Evolutionary conservation across 345 rosid species (phyloP), one percentile per base, ranked within the genome.

Genomic region (Isatis tinctoria): DNA sequence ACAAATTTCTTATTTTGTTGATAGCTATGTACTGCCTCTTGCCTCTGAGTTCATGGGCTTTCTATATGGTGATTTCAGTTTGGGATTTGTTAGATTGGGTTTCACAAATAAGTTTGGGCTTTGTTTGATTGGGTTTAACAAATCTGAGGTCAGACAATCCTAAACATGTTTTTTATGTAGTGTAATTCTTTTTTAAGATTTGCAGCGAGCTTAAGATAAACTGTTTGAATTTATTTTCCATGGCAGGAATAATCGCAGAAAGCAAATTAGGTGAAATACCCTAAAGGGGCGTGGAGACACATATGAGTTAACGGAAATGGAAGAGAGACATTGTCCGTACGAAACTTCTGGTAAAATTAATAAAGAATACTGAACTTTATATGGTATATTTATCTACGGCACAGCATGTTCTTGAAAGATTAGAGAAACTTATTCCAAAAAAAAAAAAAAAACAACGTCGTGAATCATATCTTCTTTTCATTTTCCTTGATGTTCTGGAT

Each of bases 61-160:
- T 27, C 40, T 65, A 6, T 27, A 59, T 57, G 77, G 39, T 16
- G 36, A 71, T 48, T 65, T 66, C 54, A 49, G 72, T 60, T 49
- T 72, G 81, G 81, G 73, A 44, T 77, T 33, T 57, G 49, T 58
- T 57, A 28, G 53, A 62, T 63, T 43, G 60, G 60, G 13, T 76
- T 61, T 33, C 35, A 18, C 33, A 36, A 63, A 63, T 36, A n/a
- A 49, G 72, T 60, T 49, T 72, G 81, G 81, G 73, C 52, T 77
- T 33, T 57, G 49, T 58, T 57, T 18, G 53, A 62, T 63, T 43
- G 60, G 60, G 13, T 76, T 61, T 33, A 44, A 18, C 33, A 36
- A 63, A 63, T 36, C 45, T 65, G 54, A 47, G 58, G 47, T 59
- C 41, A 40, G 43, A 49, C 12, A 62, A 54, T 4, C 37, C 53